Conservation (phyloP, 2,329 filamentous ascomycete genomes). For the Aspergillus sp. region DNA sequence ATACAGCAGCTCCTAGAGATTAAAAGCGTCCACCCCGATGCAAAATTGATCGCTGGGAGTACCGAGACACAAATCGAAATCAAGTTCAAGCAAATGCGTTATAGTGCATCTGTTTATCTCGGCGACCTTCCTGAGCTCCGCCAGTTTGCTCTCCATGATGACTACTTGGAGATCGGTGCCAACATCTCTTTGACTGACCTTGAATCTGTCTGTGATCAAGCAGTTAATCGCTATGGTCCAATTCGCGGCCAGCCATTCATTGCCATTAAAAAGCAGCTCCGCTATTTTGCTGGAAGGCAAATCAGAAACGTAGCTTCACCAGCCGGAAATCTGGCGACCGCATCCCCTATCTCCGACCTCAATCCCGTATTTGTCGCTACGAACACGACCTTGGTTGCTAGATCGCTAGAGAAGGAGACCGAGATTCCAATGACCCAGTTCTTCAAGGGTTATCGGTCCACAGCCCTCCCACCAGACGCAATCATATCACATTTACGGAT, state of each 20-base stretch:
- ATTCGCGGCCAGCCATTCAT: slow-evolving; percentile 74
- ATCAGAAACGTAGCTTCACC: slow-evolving; percentile 98
- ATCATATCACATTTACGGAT: slow-evolving; percentile 87
- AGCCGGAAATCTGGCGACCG: slow-evolving; percentile 89
- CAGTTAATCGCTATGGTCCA: slow-evolving; percentile 73
- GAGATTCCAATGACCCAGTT: slow-evolving; percentile 92
- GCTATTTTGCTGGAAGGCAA: slow-evolving; percentile 91
- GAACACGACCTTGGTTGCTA: slow-evolving; percentile 77
- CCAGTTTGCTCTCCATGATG: slow-evolving; percentile 75
- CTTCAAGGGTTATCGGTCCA: slow-evolving; percentile 87
- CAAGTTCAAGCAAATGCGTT: slow-evolving; percentile 94
- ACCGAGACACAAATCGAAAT: slow-evolving; percentile 98
- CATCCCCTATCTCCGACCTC: slow-evolving; percentile 92
- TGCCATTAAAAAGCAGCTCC: slow-evolving; percentile 91
- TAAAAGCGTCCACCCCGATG: slow-evolving; percentile 78
- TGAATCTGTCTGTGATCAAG: slow-evolving; percentile 78
- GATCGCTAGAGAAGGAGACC: slow-evolving; percentile 68
- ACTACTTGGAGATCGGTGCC: slow-evolving; percentile 86
- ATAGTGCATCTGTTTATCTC: slow-evolving; percentile 85
- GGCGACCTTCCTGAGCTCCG: slow-evolving; percentile 89
- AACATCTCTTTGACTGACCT: slow-evolving; percentile 92
- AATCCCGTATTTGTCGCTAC: slow-evolving; percentile 92
- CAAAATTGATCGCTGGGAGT: slow-evolving; percentile 93
- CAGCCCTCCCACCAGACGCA: slow-evolving; percentile 76
- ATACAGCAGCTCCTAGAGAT: slow-evolving; percentile 87